A percentile compares a stretch with the other conserved stretches of the same genome.
Conservation (phyloP, 768 basidiomycete species). For the Termitomyces sp. region DNA sequence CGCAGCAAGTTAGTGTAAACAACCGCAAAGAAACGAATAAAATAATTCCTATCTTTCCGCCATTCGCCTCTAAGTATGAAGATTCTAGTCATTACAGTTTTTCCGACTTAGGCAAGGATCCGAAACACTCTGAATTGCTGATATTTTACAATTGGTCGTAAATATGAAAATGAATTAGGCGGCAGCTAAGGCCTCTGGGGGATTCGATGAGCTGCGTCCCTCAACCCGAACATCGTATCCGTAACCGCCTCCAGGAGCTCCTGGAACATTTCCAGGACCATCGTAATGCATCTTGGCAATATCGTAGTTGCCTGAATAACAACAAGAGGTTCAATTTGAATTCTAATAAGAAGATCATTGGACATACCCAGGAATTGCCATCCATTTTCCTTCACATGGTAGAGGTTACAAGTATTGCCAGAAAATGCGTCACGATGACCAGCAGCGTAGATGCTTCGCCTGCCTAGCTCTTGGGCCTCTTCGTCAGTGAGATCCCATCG, state of each 20-base stretch:
- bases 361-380: conserved; percentile 91
- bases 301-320: conserved; percentile 79
- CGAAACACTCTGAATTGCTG: background rate
- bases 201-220: conserved; percentile 48
- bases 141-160: conserved; percentile 12
- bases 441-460: conserved; percentile 93
- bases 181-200: conserved; percentile 27
- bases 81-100: background rate
- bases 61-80: too few relatives aligned
- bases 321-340: conserved; percentile 7
- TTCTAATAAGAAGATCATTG: background rate
- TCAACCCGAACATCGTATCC: conserved; percentile 72
- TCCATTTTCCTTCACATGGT: conserved; percentile 90
- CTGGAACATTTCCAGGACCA: conserved; percentile 65
- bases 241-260: conserved; percentile 62
- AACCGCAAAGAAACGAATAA: background rate
- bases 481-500: conserved; percentile 88
- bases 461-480: conserved; percentile 91
- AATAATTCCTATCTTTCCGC: background rate
- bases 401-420: conserved; percentile 93
- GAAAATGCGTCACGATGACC: conserved; percentile 96
- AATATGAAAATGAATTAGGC: conserved; percentile 3
- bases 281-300: conserved; percentile 89
- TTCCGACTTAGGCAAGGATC: background rate
- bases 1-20: background rate